Base-by-base conservation (phyloP, 2,329 filamentous ascomycete species). In the Davidsoniella australis region DNA sequence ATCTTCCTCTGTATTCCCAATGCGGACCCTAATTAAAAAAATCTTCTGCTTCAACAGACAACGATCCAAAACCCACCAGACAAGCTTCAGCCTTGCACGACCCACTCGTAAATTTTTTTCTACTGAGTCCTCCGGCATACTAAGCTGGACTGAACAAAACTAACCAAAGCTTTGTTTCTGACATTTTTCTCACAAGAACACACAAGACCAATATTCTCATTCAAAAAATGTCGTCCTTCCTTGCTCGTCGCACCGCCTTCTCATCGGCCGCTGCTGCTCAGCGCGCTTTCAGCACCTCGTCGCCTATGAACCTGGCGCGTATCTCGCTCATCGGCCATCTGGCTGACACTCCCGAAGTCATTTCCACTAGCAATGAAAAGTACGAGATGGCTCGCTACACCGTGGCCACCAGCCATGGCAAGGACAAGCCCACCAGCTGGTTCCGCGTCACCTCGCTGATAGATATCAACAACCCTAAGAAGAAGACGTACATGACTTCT, bases 281-380 rank as follows among this genome's bases (percentile, higher is more conserved):
- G 55, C 85, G 86, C 66, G 67, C 79, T 60, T 94, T 95, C 75
- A 85, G 78, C 68, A 78, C 79, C 58, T 79, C 82, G 41, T 68
- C 78, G 39, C 64, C 75, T 45, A 73, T 76, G 54, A 66, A 72
- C 55, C 60, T 91, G 56, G 85, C 91, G 57, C 82, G 80, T 65
- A 82, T 98, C 70, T 82, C 79, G 59, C 71, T 98, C 64, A 74
- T 95, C 57, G 91, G 91, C 61, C 82, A 87, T 64, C 78, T 98
- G 47, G 86, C 76, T 54, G 75, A 78, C 58, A 73, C 77, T 48
- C 89, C 91, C 52, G 88, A 95, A 70, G 59, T 87, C 56, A 71
- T 74, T 37, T 64, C 77, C 52, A 85, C 83, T 44, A 73, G 75
- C 58, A 80, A 69, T 47, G 86, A 86, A 52, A 73, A 72, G 55